Conservation (phyloP, 108 stramenopile species). For the Skeletonema tropicum region DNA sequence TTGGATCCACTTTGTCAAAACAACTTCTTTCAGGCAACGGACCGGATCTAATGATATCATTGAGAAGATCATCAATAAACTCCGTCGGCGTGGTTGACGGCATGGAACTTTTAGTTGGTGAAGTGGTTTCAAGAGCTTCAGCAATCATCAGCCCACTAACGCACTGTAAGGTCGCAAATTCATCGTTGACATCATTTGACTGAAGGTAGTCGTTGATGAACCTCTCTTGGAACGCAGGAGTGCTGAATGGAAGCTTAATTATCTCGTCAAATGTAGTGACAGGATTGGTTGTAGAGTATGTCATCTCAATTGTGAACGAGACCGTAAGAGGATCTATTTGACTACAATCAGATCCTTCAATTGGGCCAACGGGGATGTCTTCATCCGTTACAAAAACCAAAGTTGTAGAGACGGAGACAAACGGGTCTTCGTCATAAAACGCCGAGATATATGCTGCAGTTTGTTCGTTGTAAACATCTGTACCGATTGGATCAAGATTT, state of each 20-base stretch:
- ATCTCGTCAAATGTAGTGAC: neutral
- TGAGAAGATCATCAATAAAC: conserved; percentile 34
- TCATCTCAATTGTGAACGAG: conserved; percentile 14
- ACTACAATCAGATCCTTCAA: conserved; percentile 4
- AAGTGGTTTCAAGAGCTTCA: neutral
- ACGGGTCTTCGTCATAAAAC: neutral
- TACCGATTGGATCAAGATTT: neutral
- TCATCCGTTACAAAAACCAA: neutral
- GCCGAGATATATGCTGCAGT: neutral
- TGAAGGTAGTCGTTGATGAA: conserved; percentile 2
- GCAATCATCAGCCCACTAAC: conserved; percentile 2
- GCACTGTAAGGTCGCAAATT: conserved; percentile 3
- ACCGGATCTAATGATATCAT: conserved; percentile 4
- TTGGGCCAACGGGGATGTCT: neutral
- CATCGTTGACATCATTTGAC: neutral
- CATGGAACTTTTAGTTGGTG: neutral
- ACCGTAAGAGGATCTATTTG: conserved; percentile 16
- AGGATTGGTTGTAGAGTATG: conserved; percentile 4
- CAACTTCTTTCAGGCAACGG: neutral
- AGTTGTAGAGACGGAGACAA: neutral
- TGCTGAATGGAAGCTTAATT: conserved; percentile 13
- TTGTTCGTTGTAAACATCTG: conserved; percentile 8
- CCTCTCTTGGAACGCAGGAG: neutral
- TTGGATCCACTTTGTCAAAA: conserved; percentile 1
- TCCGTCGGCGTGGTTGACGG: conserved; percentile 10